phyloP scores from a whole-genome alignment of 768 basidiomycete species.

The Suillus plorans region DNA sequence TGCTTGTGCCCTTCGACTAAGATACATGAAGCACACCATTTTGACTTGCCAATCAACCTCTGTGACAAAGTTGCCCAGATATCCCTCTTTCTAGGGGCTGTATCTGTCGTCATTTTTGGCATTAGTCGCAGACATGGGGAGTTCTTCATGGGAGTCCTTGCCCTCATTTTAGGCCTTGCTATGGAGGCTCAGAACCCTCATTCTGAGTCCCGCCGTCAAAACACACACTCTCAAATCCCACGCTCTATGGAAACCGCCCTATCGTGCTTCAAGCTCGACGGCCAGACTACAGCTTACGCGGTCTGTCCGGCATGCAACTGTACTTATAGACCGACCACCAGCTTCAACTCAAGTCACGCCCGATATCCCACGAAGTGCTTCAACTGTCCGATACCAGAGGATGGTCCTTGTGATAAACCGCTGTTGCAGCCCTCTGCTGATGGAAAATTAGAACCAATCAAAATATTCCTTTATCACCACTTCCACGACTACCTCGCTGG shows the following conservation, averaged over 20 bases:
- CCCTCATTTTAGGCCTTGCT: constrained; percentile 13
- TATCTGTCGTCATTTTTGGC: not conserved
- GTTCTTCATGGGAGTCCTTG: constrained; percentile 19
- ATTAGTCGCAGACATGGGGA: constrained; percentile 13
- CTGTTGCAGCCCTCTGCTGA: not conserved
- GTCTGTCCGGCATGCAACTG: constrained; percentile 16
- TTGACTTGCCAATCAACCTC: constrained; percentile 6
- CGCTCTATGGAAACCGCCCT: constrained; percentile 8
- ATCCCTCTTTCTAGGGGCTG: no score
- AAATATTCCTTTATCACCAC: not conserved
- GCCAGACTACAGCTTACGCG: constrained; percentile 14
- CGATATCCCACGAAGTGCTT: constrained; percentile 12
- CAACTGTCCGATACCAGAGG: constrained; percentile 1
- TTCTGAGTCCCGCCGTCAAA: not conserved
- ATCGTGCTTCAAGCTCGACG: constrained; percentile 12
- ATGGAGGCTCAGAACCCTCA: not conserved
- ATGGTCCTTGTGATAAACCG: not conserved
- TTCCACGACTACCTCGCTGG: not conserved
- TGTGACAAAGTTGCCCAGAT: constrained; percentile 5
- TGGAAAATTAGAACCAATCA: not conserved
- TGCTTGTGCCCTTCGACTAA: not conserved
- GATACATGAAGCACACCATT: constrained; percentile 7
- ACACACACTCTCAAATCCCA: not conserved
- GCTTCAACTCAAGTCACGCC: not conserved
- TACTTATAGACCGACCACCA: constrained; percentile 10